Evolutionary conservation across 345 rosid species (phyloP), one percentile per base, ranked within the genome.

Genomic region (Eucalyptus brandiana): DNA sequence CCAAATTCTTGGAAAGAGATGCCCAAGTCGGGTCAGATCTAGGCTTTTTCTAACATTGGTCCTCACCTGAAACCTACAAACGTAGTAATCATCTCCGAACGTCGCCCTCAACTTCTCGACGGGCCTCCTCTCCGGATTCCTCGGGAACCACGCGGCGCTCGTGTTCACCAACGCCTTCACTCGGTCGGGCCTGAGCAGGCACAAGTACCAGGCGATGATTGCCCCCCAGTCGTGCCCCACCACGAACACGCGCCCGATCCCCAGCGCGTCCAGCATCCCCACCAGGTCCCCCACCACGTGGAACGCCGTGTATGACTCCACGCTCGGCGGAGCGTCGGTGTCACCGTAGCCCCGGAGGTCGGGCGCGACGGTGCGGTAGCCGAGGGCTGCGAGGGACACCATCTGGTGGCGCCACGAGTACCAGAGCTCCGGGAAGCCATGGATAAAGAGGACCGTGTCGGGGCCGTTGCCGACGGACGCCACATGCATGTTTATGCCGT

Each of bases 211-310:
- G 12, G 98, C 96, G 1, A 95, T 83, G 2, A 90, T 23, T 2
- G 98, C 96, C 32, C 98, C 97, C 98, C 98, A 95, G 81, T 96
- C 97, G 81, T 96, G 98, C 1, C 97, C 98, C 19, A 95, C 97
- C 92, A 95, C 88, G 87, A 93, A 95, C 85, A 94, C 97, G 87
- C 58, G 90, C 8, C 93, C 96, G 19, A 94, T 86, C n/a, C 87
- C 92, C 54, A 92, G 86, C n/a, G 90, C 88, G 51, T 92, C 91
- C 16, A 92, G 91, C 15, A 92, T 87, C 62, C 93, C 93, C 7
- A 92, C 69, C 14, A 92, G 76, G 91, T 92, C 93, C 14, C 93
- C 93, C 8, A 92, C 92, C 12, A 92, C 60, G 89, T 91, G 92
- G 80, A 92, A 37, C 24, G 14, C 88, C 2, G 96, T 93, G 92